Base-by-base conservation (phyloP, 179 eudicot genomes). In the Heliamphora pulchella region DNA sequence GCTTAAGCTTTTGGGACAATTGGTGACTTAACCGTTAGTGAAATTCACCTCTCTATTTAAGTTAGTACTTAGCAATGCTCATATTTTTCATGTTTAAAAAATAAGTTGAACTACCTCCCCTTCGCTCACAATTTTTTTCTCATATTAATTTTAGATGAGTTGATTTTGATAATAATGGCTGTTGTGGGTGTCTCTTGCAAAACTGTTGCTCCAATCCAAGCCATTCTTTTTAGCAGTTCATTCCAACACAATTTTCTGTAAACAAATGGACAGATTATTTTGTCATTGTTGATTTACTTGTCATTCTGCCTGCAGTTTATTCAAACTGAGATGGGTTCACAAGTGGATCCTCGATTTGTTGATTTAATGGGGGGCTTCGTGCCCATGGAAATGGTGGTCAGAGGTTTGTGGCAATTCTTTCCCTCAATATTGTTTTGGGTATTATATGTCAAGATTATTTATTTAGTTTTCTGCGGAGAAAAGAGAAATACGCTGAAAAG, bases 351-450 rank as follows among this genome's bases (percentile, higher is more conserved):
- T 75, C 86, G 84, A 68, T 5, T 84, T 65, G 4, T 94, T 69
- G 79, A 67, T 48, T 72, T 66, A 80, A 2, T 81, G 8, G 99
- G 96, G 31, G 99, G 97, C 62, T 94, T 81, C 83, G 15, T 96
- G 83, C 83, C 96, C 18, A 94, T 94, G 94, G 93, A 94, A 80
- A 81, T 84, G 86, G 91, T 92, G 79, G 83, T 96, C 47, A 84
- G 88, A 87, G 99, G 99, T 96, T 88, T 78, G 54, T 54, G 44
- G 5, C 4, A 44, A 58, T 51, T 41, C 59, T 55, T 65, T 80
- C 4, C 31, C 58, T 39, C 71, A 15, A 2, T 17, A 51, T 9
- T 65, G 74, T 65, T 51, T 39, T 8, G n/a, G 7, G 14, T 75
- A 44, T 76, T 22, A 39, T 73, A 39, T 3, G 8, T 44, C 22